Conservation (phyloP, 495 filamentous ascomycete genomes). For the Halenospora varia region DNA sequence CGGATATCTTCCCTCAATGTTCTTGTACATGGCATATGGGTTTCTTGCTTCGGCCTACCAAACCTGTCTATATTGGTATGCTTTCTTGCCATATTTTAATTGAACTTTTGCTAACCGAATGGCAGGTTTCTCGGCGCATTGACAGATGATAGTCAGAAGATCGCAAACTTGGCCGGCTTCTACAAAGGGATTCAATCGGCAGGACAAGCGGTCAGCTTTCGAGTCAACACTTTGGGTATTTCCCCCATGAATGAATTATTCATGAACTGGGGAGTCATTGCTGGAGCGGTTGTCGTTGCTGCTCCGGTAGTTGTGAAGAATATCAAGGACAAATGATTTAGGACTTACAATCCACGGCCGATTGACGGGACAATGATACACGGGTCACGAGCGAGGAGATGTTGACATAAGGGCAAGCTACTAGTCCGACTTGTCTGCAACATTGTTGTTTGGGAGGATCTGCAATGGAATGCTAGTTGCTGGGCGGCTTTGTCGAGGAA, state of each 20-base stretch:
- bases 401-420: too few relatives aligned
- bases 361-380: too few relatives aligned
- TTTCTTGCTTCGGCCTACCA: conserved; percentile 85
- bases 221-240: conserved; percentile 58
- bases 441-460: too few relatives aligned
- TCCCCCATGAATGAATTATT: conserved; percentile 48
- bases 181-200: conserved; percentile 93
- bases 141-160: conserved; percentile 80
- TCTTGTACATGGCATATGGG: conserved; percentile 89
- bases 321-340: neutral
- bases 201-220: conserved; percentile 77
- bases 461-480: too few relatives aligned
- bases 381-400: too few relatives aligned
- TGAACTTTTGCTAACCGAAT: neutral
- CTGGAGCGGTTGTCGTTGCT: conserved; percentile 66
- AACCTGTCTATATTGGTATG: conserved; percentile 80
- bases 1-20: conserved; percentile 75
- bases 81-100: conserved; percentile 2
- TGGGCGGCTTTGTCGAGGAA: too few relatives aligned
- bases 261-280: conserved; percentile 47
- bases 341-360: too few relatives aligned
- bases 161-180: conserved; percentile 88
- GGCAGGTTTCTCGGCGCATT: conserved; percentile 81
- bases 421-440: too few relatives aligned
- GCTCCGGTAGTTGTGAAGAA: neutral